Evolutionary conservation across 345 rosid species (phyloP), one percentile per base, ranked within the genome.

Genomic region (Leavenworthia alabamica): DNA sequence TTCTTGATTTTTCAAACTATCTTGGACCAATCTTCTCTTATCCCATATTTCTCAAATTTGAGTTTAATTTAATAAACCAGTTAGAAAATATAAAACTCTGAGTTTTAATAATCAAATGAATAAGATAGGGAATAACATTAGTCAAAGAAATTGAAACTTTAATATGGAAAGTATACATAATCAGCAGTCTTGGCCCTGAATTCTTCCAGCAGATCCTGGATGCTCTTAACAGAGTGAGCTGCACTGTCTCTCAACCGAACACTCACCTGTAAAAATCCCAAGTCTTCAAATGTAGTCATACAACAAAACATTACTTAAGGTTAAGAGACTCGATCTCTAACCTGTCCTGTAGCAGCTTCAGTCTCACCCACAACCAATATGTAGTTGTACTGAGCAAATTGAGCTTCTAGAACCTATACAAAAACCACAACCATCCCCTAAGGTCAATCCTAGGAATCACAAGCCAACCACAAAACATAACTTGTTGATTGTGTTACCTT

Each of bases 291-390:
- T 49, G 4, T 60, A 6, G n/a, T n/a, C n/a, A 35, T 15, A 19
- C 28, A 16, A 26, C 15, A 26, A 11, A 8, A 19, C 12, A 50
- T 1, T 42, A 13, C n/a, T 2, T 20, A 29, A 2, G 42, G 19
- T 27, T 22, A 19, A 40, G 37, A 11, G 17, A 19, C 7, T 29
- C n/a, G n/a, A n/a, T n/a, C n/a, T 43, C 90, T 33, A 68, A 94
- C 99, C 99, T 86, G 80, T 72, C 88, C 86, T 12, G 81, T 80
- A 65, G 72, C 66, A 28, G 82, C 73, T 77, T 94, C 99, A 35
- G 79, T 81, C 73, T 90, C 97, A 24, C 99, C 99, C 5, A 94
- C 97, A n/a, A 94, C 97, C 57, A 94, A 74, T 51, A 94, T 94
- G 73, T 75, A 94, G 68, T 88, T 94, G 81, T 80, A 94, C 65